These are phyloP conservation scores for Iris macrosiphon DNA, from an alignment of 106 monocot genomes.

Conservation along the genomic window DNA sequence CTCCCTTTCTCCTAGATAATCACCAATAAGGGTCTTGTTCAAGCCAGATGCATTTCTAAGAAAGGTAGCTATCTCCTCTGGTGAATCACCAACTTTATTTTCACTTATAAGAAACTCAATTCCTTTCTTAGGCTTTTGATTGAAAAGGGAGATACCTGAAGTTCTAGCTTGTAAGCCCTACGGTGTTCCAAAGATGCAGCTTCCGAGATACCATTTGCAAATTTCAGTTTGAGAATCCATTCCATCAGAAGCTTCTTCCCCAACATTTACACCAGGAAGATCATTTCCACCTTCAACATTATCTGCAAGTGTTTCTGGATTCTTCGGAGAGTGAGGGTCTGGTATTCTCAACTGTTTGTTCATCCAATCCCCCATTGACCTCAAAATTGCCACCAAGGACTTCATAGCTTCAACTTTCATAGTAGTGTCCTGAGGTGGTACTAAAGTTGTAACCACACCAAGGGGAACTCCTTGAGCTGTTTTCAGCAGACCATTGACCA, in stretches of 20 bases:
- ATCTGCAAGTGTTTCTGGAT: constrained; percentile 29
- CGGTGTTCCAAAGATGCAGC: constrained; percentile 79
- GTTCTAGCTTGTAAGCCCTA: constrained; percentile 88
- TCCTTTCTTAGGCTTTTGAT: constrained; percentile 88
- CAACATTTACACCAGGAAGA: constrained; percentile 37
- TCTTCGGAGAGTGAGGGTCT: constrained; percentile 62
- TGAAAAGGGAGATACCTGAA: constrained; percentile 98
- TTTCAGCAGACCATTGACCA: constrained; percentile 95
- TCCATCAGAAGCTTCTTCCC: constrained; percentile 48
- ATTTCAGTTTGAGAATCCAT: constrained; percentile 61
- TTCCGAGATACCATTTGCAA: constrained; percentile 58
- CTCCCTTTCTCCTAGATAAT: constrained; percentile 96
- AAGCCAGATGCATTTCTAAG: constrained; percentile 83
- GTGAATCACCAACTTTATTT: constrained; percentile 79
- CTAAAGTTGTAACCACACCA: constrained; percentile 56
- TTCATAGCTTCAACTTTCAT: constrained; percentile 95
- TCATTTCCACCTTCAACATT: constrained; percentile 45
- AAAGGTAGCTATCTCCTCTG: constrained; percentile 84
- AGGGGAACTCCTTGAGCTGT: constrained; percentile 91
- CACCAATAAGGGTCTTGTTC: constrained; percentile 84
- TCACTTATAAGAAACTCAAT: constrained; percentile 89
- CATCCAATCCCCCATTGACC: constrained; percentile 99
- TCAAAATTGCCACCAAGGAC: constrained; percentile 91
- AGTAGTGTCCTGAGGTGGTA: constrained; percentile 72
- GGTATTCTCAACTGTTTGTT: constrained; percentile 95